Base-by-base conservation (phyloP, 2,329 filamentous ascomycete species). In the Trichoderma breve region DNA sequence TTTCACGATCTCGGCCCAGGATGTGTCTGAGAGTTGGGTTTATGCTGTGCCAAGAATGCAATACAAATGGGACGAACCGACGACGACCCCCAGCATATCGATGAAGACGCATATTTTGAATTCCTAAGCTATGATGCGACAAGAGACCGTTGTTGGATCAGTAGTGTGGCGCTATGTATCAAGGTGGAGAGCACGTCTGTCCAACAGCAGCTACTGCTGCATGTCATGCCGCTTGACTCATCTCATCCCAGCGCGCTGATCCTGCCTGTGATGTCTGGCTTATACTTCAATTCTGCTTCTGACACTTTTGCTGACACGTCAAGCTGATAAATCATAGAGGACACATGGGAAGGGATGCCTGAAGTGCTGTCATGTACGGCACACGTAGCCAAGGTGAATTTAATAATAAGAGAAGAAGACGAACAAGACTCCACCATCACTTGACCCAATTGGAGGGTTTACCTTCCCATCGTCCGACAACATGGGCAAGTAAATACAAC, bases 81-180 rank as follows among this genome's bases (percentile, higher is more conserved):
- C 39, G 39, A 26, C 67, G 39, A 7, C 57, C 28, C 57, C 57
- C 12, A 15, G n/a, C n/a, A 28, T 28, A 32, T 6, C 55, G 39
- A 62, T n/a, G 57, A 28, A 70, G 43, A 62, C 30, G 28, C 67
- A 70, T 70, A 55, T 11, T 36, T 36, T 47, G 58, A 57, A n/a
- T 30, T n/a, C 18, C 30, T n/a, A 30, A 28, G 28, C 39, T 15
- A 18, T 53, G 14, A 21, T 61, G 36, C 30, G 21, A 26, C 36
- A 47, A 28, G 64, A 28, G 18, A n/a, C 67, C 18, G 53, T 62
- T 28, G 36, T 61, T 21, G 67, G 39, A 34, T 70, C 15, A 58
- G 67, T 70, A 70, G 67, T 70, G 67, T 30, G 57, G 39, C 67
- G 67, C 67, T 70, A 70, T 70, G 57, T 55, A 61, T 51, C 26